Percentiles rank a stretch among this genome's conserved stretches.
phyloP scores from a whole-genome alignment of 495 filamentous ascomycete species.

The Pseudevernia furfuracea region DNA sequence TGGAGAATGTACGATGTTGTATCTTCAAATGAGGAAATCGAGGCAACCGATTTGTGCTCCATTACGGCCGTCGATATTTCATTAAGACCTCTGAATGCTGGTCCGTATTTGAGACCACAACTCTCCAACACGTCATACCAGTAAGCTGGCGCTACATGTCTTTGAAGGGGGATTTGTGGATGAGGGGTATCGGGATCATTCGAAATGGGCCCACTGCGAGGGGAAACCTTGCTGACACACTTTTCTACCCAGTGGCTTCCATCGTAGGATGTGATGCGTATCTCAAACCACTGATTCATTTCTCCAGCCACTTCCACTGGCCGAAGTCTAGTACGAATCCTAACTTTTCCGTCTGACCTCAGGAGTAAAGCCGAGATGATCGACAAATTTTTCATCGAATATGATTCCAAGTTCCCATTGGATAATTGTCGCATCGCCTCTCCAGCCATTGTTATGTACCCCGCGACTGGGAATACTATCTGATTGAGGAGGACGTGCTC shows the following conservation, averaged over 20 bases:
- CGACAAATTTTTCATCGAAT: background rate
- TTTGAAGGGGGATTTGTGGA: background rate
- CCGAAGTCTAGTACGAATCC: background rate
- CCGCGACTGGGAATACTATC: slow-evolving; percentile 3
- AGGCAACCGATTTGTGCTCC: background rate
- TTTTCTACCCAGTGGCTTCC: slow-evolving; percentile 4
- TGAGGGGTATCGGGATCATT: background rate
- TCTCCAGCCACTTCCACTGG: background rate
- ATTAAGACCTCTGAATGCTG: slow-evolving; percentile 5
- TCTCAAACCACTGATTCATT: background rate
- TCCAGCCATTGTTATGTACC: slow-evolving; percentile 7
- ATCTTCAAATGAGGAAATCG: background rate
- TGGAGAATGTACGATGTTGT: background rate
- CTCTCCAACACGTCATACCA: slow-evolving; percentile 7
- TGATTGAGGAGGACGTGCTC: slow-evolving; percentile 1
- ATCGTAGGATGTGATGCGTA: background rate
- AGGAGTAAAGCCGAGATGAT: slow-evolving; percentile 2
- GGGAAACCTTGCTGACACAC: background rate
- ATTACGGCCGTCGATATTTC: background rate
- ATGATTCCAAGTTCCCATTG: slow-evolving; percentile 1
- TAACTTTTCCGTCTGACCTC: background rate
- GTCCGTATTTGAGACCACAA: slow-evolving; percentile 1
- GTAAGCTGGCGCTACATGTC: slow-evolving; percentile 8
- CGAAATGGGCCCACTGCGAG: background rate
- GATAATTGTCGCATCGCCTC: slow-evolving; percentile 1